Conservation (phyloP, 208 protist species). For the Naegleria fowleri region DNA sequence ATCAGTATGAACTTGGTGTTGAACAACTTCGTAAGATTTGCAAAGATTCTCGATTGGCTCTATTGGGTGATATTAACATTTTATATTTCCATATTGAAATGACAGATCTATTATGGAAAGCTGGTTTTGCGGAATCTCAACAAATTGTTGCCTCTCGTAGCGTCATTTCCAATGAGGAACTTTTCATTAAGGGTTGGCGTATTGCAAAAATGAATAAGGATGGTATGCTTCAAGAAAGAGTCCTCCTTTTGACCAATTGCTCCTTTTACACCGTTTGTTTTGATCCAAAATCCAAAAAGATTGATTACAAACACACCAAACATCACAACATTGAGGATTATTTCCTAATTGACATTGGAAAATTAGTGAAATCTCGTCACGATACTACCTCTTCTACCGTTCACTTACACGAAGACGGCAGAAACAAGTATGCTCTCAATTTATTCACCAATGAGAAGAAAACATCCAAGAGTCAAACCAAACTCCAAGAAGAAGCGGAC, state of each 20-base stretch:
- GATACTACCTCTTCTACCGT: neutral
- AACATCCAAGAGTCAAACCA: neutral
- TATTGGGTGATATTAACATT: conserved; percentile 10
- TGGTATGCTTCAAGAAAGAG: conserved; percentile 5
- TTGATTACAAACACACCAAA: conserved; percentile 26
- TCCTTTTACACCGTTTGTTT: conserved; percentile 15
- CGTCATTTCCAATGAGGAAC: neutral
- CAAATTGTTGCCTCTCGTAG: neutral
- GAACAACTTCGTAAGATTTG: neutral
- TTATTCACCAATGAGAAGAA: conserved; percentile 6
- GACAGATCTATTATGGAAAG: neutral
- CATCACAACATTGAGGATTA: conserved; percentile 6
- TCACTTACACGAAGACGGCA: neutral
- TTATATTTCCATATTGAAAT: conserved; percentile 23
- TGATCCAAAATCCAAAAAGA: conserved; percentile 19
- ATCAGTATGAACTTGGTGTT: neutral
- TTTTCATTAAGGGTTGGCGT: conserved; percentile 20
- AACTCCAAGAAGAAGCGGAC: neutral
- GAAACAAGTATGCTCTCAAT: neutral
- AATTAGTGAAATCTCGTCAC: neutral
- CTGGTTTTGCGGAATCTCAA: neutral
- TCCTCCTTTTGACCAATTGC: neutral
- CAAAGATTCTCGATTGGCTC: conserved; percentile 1
- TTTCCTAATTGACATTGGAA: neutral
- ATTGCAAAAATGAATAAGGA: conserved; percentile 17